These are phyloP conservation scores for Benincasa hispida DNA, from an alignment of 306 rosid genomes.

Conservation along the genomic window DNA sequence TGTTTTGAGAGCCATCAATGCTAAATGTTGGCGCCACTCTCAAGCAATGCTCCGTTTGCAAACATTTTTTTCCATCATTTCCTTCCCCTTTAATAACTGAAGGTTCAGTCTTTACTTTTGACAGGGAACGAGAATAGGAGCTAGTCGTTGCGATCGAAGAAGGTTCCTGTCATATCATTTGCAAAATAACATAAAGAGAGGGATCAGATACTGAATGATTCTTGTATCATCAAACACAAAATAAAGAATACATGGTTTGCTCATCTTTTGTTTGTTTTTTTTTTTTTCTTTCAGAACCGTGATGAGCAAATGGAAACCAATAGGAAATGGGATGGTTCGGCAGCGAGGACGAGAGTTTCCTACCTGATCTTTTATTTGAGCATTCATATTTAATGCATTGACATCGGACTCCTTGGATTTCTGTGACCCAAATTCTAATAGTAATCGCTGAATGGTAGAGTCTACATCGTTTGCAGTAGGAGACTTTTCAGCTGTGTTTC, in stretches of 20 bases:
- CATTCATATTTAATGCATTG: not conserved
- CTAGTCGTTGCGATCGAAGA: not conserved
- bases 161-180: not conserved
- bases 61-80: not conserved
- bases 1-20: not conserved
- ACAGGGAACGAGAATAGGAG: not conserved
- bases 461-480: not conserved
- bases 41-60: not conserved
- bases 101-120: not conserved
- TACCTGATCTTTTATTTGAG: not conserved
- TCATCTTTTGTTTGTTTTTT: not conserved
- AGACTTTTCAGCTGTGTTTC: slow-evolving; percentile 30
- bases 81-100: not conserved
- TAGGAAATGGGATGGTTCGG: not conserved
- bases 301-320: not conserved
- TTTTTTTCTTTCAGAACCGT: not conserved
- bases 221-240: not conserved
- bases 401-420: not conserved
- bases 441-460: not conserved
- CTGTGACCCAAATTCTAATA: not conserved
- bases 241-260: not conserved
- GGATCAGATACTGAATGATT: not conserved
- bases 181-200: not conserved
- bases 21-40: not conserved
- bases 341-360: not conserved